phyloP scores from a whole-genome alignment of 2,329 filamentous ascomycete species.

The Paramyrothecium sp. region DNA sequence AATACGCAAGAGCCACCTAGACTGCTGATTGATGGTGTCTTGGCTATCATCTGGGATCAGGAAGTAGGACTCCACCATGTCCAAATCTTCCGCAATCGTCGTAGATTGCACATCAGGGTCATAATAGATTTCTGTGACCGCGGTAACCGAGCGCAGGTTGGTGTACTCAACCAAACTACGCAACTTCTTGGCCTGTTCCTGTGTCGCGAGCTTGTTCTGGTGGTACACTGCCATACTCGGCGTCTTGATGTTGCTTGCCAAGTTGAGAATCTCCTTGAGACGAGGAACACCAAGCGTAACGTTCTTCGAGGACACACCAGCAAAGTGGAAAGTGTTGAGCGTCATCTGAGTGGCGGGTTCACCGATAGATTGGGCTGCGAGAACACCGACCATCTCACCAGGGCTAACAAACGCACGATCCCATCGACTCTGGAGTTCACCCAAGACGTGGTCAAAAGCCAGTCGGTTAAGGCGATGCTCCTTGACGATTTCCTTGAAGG shows the following conservation, averaged over 20 bases:
- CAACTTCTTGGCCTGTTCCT: conserved; percentile 80
- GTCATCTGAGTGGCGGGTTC: conserved; percentile 99
- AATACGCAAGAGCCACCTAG: conserved; percentile 92
- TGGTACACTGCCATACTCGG: conserved; percentile 95
- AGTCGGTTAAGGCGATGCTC: conserved; percentile 84
- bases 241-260: conserved; percentile 97
- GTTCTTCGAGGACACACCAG: conserved; percentile 99
- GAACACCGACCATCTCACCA: conserved; percentile 97
- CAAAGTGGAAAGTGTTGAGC: conserved; percentile 99
- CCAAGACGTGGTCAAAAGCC: conserved; percentile 88
- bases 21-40: conserved; percentile 68
- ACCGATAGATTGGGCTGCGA: conserved; percentile 97
- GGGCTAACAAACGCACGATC: conserved; percentile 81
- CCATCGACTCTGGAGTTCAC: conserved; percentile 88
- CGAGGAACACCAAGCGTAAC: conserved; percentile 98
- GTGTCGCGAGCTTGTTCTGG: conserved; percentile 59
- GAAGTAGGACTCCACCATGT: conserved; percentile 97
- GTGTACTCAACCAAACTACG: conserved; percentile 94
- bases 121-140: conserved; percentile 94
- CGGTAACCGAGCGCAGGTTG: conserved; percentile 85
- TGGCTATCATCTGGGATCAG: conserved; percentile 80
- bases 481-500: conserved; percentile 89
- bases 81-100: conserved; percentile 80
- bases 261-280: conserved; percentile 98
- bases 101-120: conserved; percentile 87